phyloP scores from a whole-genome alignment of 129 eudicot species.

The Calendula officinalis region DNA sequence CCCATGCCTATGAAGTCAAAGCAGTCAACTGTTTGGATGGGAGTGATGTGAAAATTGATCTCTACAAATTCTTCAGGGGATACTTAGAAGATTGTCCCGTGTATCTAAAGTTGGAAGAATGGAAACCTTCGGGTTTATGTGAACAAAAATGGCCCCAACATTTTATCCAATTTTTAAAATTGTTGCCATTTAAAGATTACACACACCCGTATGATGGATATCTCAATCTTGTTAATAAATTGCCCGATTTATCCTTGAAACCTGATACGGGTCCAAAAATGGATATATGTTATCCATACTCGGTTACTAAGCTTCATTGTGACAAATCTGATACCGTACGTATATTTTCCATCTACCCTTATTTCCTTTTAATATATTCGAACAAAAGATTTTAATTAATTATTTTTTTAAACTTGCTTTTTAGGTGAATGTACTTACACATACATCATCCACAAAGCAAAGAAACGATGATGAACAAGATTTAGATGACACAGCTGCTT shows the following conservation, averaged over 20 bases:
- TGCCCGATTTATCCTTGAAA: background rate
- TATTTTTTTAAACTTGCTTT: background rate
- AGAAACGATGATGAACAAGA: background rate
- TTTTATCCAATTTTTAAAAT: constrained; percentile 5
- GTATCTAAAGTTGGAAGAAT: constrained; percentile 18
- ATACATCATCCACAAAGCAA: constrained; percentile 18
- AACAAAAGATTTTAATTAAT: background rate
- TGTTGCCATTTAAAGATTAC: constrained; percentile 10
- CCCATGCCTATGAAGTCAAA: constrained; percentile 1
- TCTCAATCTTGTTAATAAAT: constrained; percentile 1
- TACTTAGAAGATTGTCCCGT: constrained; percentile 13
- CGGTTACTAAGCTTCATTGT: constrained; percentile 12
- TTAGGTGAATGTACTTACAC: constrained; percentile 18
- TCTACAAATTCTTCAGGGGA: constrained; percentile 1
- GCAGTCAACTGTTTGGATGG: constrained; percentile 10
- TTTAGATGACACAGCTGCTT: constrained; percentile 8
- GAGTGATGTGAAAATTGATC: background rate
- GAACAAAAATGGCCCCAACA: constrained; percentile 10
- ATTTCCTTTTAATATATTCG: background rate
- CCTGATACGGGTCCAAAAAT: constrained; percentile 19
- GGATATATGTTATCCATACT: constrained; percentile 1
- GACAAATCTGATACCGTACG: constrained; percentile 18
- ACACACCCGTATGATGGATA: constrained; percentile 13
- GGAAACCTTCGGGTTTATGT: constrained; percentile 12
- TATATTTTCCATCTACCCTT: background rate